Conservation (phyloP, 2,329 filamentous ascomycete genomes). For the Pestalotiopsis sp. region DNA sequence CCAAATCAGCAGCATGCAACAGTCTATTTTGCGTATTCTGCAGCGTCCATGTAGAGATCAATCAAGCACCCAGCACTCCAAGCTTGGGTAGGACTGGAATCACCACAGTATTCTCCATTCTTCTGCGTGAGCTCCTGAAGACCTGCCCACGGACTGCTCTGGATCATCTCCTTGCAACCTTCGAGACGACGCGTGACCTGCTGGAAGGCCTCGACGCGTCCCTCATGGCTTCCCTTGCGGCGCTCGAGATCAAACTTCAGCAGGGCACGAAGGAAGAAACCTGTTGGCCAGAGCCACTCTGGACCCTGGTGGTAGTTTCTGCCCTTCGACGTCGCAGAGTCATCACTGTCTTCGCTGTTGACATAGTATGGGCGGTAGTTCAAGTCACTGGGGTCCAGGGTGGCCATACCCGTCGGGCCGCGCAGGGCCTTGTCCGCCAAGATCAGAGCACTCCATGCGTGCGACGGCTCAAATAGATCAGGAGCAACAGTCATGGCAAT, state of each 20-base stretch:
- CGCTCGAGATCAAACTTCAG: conserved; percentile 85
- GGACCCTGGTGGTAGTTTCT: conserved; percentile 98
- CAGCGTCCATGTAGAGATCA: conserved; percentile 92
- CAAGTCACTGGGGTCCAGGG: conserved; percentile 84
- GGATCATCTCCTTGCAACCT: conserved; percentile 83
- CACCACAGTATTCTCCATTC: conserved; percentile 76
- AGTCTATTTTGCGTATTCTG: conserved; percentile 36
- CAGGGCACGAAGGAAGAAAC: conserved; percentile 90
- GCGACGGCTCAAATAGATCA: conserved; percentile 75
- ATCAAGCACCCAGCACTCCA: conserved; percentile 96
- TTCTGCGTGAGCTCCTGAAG: conserved; percentile 92
- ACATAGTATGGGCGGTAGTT: conserved; percentile 95
- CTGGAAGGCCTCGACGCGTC: conserved; percentile 85
- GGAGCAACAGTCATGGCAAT: conserved; percentile 95
- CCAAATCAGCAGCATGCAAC: neutral
- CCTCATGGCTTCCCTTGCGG: conserved; percentile 56
- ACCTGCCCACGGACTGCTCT: conserved; percentile 82
- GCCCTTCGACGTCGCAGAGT: conserved; percentile 91
- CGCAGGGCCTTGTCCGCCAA: conserved; percentile 77
- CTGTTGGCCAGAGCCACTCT: conserved; percentile 97
- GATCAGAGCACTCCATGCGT: conserved; percentile 78
- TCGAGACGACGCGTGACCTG: conserved; percentile 83
- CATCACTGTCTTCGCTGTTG: conserved; percentile 88
- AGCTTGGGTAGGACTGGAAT: conserved; percentile 93
- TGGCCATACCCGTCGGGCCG: conserved; percentile 92